Conservation (phyloP, 331 rosid genomes). For the Cucumis variabilis region DNA sequence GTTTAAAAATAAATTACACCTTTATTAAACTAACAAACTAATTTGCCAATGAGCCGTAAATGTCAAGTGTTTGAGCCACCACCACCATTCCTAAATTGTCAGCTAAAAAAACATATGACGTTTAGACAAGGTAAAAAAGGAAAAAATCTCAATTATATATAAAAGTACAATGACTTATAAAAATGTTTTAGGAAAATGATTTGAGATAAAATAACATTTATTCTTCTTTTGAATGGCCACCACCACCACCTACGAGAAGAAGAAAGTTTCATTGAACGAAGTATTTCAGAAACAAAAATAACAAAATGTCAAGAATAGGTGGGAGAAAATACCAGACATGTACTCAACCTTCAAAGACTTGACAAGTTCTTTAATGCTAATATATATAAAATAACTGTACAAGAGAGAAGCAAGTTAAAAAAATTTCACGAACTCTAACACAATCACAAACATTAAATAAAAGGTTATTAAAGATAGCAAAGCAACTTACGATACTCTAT, state of each 20-base stretch:
- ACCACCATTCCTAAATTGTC: background rate
- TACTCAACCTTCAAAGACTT: slow-evolving; percentile 60
- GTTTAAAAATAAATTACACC: background rate
- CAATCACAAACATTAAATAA: background rate
- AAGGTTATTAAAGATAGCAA: background rate
- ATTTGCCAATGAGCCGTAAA: background rate
- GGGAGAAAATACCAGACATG: slow-evolving; percentile 53
- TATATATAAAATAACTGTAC: slow-evolving; percentile 83
- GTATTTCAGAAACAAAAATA: background rate
- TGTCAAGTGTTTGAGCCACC: background rate
- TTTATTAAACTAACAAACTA: background rate
- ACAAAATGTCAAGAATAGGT: background rate
- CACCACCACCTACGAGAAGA: slow-evolving; percentile 44
- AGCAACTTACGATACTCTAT: slow-evolving; percentile 62
- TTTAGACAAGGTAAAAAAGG: background rate
- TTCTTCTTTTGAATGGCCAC: slow-evolving; percentile 56
- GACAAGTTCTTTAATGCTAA: slow-evolving; percentile 70
- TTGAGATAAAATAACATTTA: slow-evolving; percentile 35
- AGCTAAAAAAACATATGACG: background rate
- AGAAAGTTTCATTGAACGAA: slow-evolving; percentile 30
- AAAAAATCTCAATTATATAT: background rate
- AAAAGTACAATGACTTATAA: background rate
- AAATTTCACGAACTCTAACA: background rate
- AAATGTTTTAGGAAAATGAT: slow-evolving; percentile 2
- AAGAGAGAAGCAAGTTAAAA: background rate